Base-by-base conservation (phyloP, 1,139 yeast genomes). In the Lodderomyces orthopsilosis region DNA sequence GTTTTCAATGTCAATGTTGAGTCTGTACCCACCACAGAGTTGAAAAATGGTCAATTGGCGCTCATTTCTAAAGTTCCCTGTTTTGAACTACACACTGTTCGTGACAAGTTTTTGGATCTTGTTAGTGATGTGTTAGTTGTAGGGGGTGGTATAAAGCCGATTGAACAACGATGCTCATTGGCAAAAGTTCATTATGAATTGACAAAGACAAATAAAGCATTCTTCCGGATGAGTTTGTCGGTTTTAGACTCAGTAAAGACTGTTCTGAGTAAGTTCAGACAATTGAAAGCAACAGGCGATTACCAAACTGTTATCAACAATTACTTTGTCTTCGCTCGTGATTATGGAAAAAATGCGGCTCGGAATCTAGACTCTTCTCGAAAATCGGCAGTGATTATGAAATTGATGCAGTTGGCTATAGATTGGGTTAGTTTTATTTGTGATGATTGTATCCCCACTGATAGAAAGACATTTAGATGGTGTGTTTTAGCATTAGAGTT, bases 401-500 rank as follows among this genome's bases (percentile, higher is more conserved):
- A 82, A 51, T 75, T 93, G 59, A 82, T 91, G 30, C 82, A 82
- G 47, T 65, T 90, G 47, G 80, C 95, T 37, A 81, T 90, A 42
- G 94, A 86, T 46, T 93, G 98, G 98, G 85, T 93, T 7, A 79
- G 90, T 47, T 91, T 89, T 57, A 82, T 93, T 32, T 88, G 95
- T 53, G 98, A 93, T 62, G 98, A 91, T 56, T 93, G 98, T 67
- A 83, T 83, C 17, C 96, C 97, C 0, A 85, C 95, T 0, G 98
- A 91, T 55, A 76, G 86, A 45, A 86, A 83, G 56, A 93, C 98
- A 0, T 93, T 93, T 60, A 74, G 95, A 55, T 93, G 97, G 96
- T 89, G 97, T 65, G 98, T 93, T 18, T 75, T 88, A 13, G 98
- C 98, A 0, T 73, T 93, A 52, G 98, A 93, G 61, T 93, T 90